These are phyloP conservation scores for Colletotrichum somersetense DNA, from an alignment of 2,329 filamentous ascomycete genomes.

Conservation along the genomic window DNA sequence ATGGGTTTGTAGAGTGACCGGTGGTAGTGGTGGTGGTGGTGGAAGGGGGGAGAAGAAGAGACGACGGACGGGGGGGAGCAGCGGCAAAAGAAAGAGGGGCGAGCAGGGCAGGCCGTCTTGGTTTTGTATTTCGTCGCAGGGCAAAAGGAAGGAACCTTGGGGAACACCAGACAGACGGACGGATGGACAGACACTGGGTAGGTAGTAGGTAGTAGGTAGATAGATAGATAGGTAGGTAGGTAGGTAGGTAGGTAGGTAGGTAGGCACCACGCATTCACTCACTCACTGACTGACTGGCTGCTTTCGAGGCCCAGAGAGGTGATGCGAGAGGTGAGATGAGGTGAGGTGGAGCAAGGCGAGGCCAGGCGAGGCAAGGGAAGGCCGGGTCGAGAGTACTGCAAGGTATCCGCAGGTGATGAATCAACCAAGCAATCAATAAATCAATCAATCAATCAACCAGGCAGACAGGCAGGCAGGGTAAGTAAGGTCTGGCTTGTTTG, in stretches of 20 bases:
- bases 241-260: too few relatives aligned
- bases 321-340: constrained; percentile 5
- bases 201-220: too few relatives aligned
- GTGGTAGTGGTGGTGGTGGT: neutral
- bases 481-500: neutral
- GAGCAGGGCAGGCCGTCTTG: constrained; percentile 38
- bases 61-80: neutral
- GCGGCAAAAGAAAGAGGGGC: constrained; percentile 27
- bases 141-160: constrained; percentile 34
- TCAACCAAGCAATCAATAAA: too few relatives aligned
- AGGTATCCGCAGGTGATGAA: too few relatives aligned
- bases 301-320: constrained; percentile 1
- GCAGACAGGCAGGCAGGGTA: neutral
- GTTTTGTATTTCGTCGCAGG: constrained; percentile 43
- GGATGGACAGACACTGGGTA: neutral
- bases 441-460: too few relatives aligned
- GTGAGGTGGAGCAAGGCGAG: neutral
- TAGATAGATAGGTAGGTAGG: too few relatives aligned
- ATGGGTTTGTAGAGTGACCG: neutral
- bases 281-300: neutral
- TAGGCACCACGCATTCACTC: too few relatives aligned
- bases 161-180: neutral
- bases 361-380: constrained; percentile 8
- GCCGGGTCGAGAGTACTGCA: constrained; percentile 6
- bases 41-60: neutral